Evolutionary conservation across 805 yeast genomes (phyloP).

Genomic region (Dipodascus geniculatus): DNA sequence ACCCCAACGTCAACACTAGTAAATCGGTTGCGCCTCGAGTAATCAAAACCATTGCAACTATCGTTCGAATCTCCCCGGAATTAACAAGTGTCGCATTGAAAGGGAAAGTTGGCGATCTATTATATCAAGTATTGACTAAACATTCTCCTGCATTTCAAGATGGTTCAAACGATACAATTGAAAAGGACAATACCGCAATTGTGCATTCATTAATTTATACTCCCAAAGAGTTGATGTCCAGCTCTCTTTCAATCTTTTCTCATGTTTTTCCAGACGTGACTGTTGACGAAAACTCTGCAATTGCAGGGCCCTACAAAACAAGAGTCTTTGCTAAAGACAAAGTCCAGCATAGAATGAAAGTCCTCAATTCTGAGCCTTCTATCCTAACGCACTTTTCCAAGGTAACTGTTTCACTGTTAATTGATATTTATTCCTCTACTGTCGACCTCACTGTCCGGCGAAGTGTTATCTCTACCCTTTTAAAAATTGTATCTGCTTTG

Average conservation of each 20-base stretch:
- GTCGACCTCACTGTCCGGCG: conserved; percentile 56
- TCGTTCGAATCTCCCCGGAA: conserved; percentile 33
- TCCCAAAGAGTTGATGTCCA: conserved; percentile 51
- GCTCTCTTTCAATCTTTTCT: conserved; percentile 44
- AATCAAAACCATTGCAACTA: conserved; percentile 23
- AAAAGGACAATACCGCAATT: conserved; percentile 28
- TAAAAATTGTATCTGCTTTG: conserved; percentile 38
- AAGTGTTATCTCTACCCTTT: conserved; percentile 40
- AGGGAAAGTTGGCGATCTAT: conserved; percentile 36
- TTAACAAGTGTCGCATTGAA: conserved; percentile 35
- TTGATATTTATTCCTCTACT: conserved; percentile 60
- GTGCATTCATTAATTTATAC: conserved; percentile 64
- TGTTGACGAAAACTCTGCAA: conserved; percentile 4
- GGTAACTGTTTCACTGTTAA: conserved; percentile 29
- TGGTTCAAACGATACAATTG: conserved; percentile 11
- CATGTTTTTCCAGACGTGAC: conserved; percentile 40
- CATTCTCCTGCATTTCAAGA: conserved; percentile 28
- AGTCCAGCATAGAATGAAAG: conserved; percentile 14
- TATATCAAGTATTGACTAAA: conserved; percentile 39
- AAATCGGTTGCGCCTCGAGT: conserved; percentile 5
- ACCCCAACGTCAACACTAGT: conserved; percentile 10
- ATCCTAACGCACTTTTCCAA: conserved; percentile 15
- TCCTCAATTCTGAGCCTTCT: conserved; percentile 21
- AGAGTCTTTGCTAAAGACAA: conserved; percentile 17
- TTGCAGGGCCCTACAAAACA: conserved; percentile 12